Conservation (phyloP, 495 filamentous ascomycete genomes). For the Polyplosphaeria fusca region DNA sequence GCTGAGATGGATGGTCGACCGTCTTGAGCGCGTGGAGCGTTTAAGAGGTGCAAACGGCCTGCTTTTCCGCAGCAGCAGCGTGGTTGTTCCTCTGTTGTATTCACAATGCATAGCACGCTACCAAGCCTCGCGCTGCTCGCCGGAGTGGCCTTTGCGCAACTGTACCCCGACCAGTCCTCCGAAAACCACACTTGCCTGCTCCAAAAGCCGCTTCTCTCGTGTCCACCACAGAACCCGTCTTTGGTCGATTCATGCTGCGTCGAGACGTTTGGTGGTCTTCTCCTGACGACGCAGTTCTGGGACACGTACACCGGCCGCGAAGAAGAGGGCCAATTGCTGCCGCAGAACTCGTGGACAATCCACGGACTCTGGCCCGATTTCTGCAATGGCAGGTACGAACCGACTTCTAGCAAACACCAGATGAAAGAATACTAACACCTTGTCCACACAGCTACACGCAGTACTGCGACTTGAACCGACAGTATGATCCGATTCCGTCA, state of each 20-base stretch:
- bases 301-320: slow-evolving; percentile 52
- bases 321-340: slow-evolving; percentile 47
- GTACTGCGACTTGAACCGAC: slow-evolving; percentile 52
- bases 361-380: slow-evolving; percentile 56
- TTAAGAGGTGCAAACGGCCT: no score
- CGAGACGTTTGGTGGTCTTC: slow-evolving; percentile 52
- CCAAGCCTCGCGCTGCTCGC: neutral
- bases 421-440: no score
- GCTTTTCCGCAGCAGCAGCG: no score
- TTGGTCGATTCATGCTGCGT: slow-evolving; percentile 51
- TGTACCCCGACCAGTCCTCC: slow-evolving; percentile 37
- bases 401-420: no score
- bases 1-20: slow-evolving; percentile 7
- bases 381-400: slow-evolving; percentile 46
- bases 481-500: slow-evolving; percentile 51
- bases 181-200: slow-evolving; percentile 47
- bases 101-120: neutral
- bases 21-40: no score
- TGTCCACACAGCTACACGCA: no score
- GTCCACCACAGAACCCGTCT: slow-evolving; percentile 43
- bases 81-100: no score
- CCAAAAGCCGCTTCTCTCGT: slow-evolving; percentile 44
- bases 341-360: slow-evolving; percentile 47
- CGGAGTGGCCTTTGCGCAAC: neutral
- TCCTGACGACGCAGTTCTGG: slow-evolving; percentile 54